Evolutionary conservation across 768 basidiomycete species (phyloP).

Genomic region (Sporobolomyces phaffii): DNA sequence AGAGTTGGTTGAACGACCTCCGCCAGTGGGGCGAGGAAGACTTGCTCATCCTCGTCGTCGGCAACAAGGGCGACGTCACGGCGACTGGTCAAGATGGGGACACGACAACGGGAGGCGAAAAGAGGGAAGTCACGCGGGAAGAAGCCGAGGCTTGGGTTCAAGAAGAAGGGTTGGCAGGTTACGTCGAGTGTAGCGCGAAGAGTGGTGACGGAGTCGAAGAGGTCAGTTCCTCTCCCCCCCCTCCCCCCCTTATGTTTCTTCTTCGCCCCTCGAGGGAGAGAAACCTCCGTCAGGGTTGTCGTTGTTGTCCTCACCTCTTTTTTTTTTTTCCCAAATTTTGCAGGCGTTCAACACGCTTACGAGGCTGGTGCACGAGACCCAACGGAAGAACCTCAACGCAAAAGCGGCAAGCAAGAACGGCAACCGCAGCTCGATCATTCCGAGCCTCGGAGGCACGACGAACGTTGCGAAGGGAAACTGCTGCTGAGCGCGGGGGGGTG

Average conservation of each 20-base stretch:
- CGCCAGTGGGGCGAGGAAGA: constrained; percentile 84
- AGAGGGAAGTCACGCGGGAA: constrained; percentile 28
- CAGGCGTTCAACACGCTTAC: constrained; percentile 34
- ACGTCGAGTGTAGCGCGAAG: constrained; percentile 41
- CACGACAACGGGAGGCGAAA: constrained; percentile 10
- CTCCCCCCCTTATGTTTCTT: neutral
- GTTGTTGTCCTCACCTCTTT: too few relatives aligned
- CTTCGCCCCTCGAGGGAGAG: too few relatives aligned
- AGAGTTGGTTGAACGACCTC: constrained; percentile 86
- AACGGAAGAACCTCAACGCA: constrained; percentile 9
- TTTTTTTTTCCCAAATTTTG: neutral
- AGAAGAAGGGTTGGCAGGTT: constrained; percentile 37
- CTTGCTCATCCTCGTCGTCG: constrained; percentile 54
- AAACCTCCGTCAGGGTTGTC: too few relatives aligned
- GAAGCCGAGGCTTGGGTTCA: constrained; percentile 33
- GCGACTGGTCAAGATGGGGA: neutral
- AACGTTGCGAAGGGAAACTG: constrained; percentile 1
- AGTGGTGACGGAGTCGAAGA: constrained; percentile 39
- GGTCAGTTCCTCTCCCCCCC: constrained; percentile 2
- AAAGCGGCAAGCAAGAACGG: constrained; percentile 4
- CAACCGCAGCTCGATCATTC: constrained; percentile 4
- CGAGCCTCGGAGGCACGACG: neutral
- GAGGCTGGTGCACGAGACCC: constrained; percentile 13
- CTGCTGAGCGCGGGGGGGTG: neutral
- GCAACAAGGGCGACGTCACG: constrained; percentile 71